These are phyloP conservation scores for Pulveroboletus ravenelii DNA, from an alignment of 768 basidiomycete species.

Conservation along the genomic window DNA sequence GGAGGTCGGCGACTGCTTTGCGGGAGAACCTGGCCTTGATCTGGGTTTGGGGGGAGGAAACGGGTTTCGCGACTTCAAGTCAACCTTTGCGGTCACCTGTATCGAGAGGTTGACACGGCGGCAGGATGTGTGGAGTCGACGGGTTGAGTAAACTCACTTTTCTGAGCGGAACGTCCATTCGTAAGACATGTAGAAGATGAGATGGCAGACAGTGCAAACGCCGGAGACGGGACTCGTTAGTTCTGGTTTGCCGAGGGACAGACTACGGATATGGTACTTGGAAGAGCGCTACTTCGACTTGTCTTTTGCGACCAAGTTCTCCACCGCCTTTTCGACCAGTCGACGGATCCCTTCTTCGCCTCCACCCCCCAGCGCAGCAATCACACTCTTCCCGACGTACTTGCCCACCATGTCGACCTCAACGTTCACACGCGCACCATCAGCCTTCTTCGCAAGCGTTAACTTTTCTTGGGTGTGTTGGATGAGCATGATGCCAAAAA, in stretches of 20 bases:
- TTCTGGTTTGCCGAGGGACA: conserved; percentile 6
- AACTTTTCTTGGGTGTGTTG: conserved; percentile 89
- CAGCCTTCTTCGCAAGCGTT: conserved; percentile 65
- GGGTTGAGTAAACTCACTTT: conserved; percentile 36
- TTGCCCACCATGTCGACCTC: conserved; percentile 96
- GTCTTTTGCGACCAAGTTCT: conserved; percentile 46
- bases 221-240: background rate
- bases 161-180: conserved; percentile 40
- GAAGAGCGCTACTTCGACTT: background rate
- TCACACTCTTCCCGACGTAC: conserved; percentile 81
- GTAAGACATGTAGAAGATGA: background rate
- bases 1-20: conserved; percentile 31
- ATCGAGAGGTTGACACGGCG: conserved; percentile 12
- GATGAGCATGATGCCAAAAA: conserved; percentile 92
- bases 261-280: background rate
- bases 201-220: background rate
- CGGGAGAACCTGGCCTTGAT: conserved; percentile 49
- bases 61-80: conserved; percentile 33
- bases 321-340: conserved; percentile 56
- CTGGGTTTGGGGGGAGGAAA: conserved; percentile 28
- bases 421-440: conserved; percentile 85
- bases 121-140: background rate
- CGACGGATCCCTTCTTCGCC: conserved; percentile 44
- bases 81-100: conserved; percentile 54
- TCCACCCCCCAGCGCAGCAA: conserved; percentile 56